Conservation (phyloP, 805 yeast species). For the Wickerhamomyces pijperi region DNA sequence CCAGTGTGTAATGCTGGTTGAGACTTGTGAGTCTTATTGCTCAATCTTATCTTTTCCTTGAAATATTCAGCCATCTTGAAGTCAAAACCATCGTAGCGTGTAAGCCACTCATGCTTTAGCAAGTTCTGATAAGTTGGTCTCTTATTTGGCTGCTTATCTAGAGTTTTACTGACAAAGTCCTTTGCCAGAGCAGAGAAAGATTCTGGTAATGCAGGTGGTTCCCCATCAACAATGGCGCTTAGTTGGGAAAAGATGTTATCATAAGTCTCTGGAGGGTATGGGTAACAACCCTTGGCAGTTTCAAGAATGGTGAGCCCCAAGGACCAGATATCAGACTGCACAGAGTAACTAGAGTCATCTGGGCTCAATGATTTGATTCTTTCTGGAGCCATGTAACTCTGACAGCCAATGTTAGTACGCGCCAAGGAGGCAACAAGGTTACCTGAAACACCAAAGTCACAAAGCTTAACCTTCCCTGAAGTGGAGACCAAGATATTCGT, state of each 20-base stretch:
- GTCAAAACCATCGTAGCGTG: conserved; percentile 32
- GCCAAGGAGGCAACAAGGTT: conserved; percentile 92
- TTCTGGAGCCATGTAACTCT: conserved; percentile 98
- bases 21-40: conserved; percentile 10
- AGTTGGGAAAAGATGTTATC: conserved; percentile 85
- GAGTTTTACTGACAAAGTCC: conserved; percentile 65
- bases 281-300: conserved; percentile 83
- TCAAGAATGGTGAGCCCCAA: conserved; percentile 80
- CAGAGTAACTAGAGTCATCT: conserved; percentile 74
- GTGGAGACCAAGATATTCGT: conserved; percentile 82
- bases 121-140: conserved; percentile 76
- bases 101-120: conserved; percentile 77
- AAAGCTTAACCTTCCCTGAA: conserved; percentile 76
- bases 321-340: conserved; percentile 94
- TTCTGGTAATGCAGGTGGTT: conserved; percentile 69
- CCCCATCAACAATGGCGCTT: conserved; percentile 94
- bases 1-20: conserved; percentile 23
- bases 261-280: conserved; percentile 93
- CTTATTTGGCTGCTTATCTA: conserved; percentile 68
- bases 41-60: conserved; percentile 21
- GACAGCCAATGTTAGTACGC: conserved; percentile 93
- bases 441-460: conserved; percentile 96
- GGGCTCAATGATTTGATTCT: conserved; percentile 70
- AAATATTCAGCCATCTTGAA: conserved; percentile 27
- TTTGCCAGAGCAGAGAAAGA: conserved; percentile 68